Evolutionary conservation across 2,329 filamentous ascomycete species (phyloP).

Genomic region (Paecilomyces variotii): DNA sequence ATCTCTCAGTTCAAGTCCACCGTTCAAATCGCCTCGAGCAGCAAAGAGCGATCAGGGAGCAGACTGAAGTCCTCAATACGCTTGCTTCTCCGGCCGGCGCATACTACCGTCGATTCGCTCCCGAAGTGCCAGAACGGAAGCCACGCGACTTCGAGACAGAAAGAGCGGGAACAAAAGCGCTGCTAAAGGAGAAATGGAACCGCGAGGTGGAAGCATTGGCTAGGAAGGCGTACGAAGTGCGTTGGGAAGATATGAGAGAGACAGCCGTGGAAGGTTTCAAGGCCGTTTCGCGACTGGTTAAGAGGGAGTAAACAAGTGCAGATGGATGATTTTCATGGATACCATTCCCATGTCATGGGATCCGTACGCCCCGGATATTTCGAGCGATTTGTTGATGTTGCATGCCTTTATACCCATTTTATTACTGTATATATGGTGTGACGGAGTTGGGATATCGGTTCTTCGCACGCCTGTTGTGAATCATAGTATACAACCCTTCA

Average conservation of each 20-base stretch:
- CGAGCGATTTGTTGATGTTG: neutral
- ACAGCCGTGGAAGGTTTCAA: slow-evolving; percentile 45
- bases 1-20: slow-evolving; percentile 63
- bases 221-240: slow-evolving; percentile 56
- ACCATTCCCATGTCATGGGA: neutral
- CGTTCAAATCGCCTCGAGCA: slow-evolving; percentile 54
- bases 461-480: neutral
- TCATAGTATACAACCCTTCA: neutral
- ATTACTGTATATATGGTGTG: slow-evolving; percentile 3
- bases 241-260: slow-evolving; percentile 54
- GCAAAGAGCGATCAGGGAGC: slow-evolving; percentile 36
- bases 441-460: slow-evolving; percentile 17
- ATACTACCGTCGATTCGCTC: slow-evolving; percentile 24
- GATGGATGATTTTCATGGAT: neutral
- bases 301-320: slow-evolving; percentile 21
- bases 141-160: slow-evolving; percentile 18
- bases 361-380: neutral
- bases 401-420: neutral
- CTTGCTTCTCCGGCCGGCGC: slow-evolving; percentile 28
- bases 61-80: slow-evolving; percentile 34
- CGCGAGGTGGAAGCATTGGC: slow-evolving; percentile 61
- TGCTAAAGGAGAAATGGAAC: slow-evolving; percentile 72
- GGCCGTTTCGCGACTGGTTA: slow-evolving; percentile 24
- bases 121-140: slow-evolving; percentile 5
- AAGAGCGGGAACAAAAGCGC: slow-evolving; percentile 53